Conservation (phyloP, 1,284 basidiomycete genomes). For the Limonomyces culmigenus region DNA sequence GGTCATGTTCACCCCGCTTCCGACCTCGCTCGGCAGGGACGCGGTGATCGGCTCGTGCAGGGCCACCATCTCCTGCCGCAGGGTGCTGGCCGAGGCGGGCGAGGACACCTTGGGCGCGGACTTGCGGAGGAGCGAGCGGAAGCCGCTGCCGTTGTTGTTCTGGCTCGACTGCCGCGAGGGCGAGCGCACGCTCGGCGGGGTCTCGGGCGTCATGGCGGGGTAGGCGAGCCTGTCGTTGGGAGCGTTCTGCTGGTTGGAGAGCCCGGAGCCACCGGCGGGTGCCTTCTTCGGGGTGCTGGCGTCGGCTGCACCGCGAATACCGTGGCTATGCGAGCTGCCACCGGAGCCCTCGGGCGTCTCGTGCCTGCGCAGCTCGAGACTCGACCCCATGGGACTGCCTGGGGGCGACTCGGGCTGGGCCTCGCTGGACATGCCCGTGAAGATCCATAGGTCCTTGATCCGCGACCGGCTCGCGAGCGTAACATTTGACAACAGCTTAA, state of each 20-base stretch:
- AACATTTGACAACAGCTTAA: constrained; percentile 49
- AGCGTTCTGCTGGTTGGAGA: background rate
- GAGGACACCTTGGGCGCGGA: background rate
- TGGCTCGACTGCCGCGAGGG: background rate
- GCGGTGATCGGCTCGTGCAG: constrained; percentile 17
- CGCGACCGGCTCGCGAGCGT: constrained; percentile 51
- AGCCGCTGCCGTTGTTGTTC: background rate
- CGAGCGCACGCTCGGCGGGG: background rate
- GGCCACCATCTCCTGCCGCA: background rate
- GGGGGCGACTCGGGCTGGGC: constrained; percentile 20
- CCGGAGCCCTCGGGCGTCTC: constrained; percentile 6
- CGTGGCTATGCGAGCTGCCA: constrained; percentile 1
- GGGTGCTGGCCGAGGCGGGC: background rate
- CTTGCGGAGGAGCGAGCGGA: constrained; percentile 1
- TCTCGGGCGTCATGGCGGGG: background rate
- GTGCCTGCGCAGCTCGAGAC: constrained; percentile 13
- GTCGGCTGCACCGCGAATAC: background rate
- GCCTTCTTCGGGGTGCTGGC: constrained; percentile 1
- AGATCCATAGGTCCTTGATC: constrained; percentile 65
- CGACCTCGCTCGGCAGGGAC: constrained; percentile 26
- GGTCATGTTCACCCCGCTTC: constrained; percentile 15
- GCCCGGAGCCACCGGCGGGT: background rate
- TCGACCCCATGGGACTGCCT: constrained; percentile 12
- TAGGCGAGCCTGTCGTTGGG: background rate
- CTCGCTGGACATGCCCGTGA: constrained; percentile 32